Percentiles rank a stretch among this genome's conserved stretches.
phyloP scores from a whole-genome alignment of 108 stramenopile species.

The Skeletonema potamos region DNA sequence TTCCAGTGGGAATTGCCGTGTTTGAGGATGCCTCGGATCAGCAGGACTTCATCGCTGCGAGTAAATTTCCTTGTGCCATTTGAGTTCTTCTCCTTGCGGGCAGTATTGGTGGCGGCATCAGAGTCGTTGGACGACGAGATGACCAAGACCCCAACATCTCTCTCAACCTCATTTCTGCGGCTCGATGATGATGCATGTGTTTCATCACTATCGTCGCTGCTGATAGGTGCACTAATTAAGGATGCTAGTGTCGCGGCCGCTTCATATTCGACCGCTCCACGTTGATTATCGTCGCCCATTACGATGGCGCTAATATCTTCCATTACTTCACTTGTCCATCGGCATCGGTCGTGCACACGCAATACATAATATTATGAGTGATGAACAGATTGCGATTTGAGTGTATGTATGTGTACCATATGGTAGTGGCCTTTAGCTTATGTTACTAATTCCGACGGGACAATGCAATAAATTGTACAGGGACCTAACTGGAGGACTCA shows the following conservation, averaged over 20 bases:
- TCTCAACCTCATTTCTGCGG: not conserved
- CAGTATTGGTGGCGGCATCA: no score
- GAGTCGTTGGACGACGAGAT: not conserved
- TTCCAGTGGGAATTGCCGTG: constrained; percentile 24
- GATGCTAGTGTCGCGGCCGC: not conserved
- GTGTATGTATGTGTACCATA: no score
- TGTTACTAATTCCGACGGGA: not conserved
- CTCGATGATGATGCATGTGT: not conserved
- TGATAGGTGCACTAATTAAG: not conserved
- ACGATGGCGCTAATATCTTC: no score
- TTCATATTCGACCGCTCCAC: not conserved
- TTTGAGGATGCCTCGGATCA: constrained; percentile 15
- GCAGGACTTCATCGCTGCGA: constrained; percentile 8
- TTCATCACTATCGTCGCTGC: not conserved
- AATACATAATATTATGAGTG: no score
- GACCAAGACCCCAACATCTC: not conserved
- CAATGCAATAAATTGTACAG: no score
- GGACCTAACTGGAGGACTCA: not conserved
- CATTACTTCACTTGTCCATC: no score
- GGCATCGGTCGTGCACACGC: no score
- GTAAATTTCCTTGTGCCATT: constrained; percentile 22
- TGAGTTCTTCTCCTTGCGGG: no score
- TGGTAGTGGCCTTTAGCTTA: not conserved
- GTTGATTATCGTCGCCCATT: not conserved
- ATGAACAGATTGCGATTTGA: no score